These are phyloP conservation scores for Zangia roseola DNA, from an alignment of 768 basidiomycete genomes.

Conservation along the genomic window DNA sequence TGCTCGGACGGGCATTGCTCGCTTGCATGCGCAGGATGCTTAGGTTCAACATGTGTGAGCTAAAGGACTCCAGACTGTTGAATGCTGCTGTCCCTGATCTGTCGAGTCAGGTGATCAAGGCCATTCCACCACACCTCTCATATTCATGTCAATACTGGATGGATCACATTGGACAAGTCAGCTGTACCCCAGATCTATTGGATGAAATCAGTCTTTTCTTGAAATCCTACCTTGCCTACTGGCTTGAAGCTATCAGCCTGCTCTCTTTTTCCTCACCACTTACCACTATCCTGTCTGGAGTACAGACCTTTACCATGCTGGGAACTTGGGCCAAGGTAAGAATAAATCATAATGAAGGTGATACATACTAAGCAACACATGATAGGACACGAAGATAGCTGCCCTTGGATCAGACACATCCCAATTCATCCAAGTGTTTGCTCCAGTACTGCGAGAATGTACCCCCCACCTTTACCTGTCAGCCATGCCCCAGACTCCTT, in stretches of 20 bases:
- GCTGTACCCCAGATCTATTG: not conserved
- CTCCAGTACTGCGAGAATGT: not conserved
- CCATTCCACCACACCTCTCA: not conserved
- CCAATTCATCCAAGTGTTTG: not conserved
- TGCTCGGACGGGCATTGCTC: not conserved
- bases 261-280: not conserved
- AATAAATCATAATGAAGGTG: not conserved
- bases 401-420: not conserved
- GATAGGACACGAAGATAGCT: not conserved
- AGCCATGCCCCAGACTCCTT: not conserved
- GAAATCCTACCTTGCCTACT: not conserved
- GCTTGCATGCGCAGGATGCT: not conserved
- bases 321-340: not conserved
- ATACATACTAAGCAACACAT: not conserved
- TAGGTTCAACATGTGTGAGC: not conserved
- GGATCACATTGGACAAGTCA: not conserved
- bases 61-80: too few relatives aligned
- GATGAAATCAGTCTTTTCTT: not conserved
- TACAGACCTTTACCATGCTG: not conserved
- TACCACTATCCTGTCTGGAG: not conserved
- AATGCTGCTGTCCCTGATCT: not conserved
- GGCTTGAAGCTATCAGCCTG: constrained; percentile 1
- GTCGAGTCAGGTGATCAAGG: not conserved
- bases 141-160: not conserved
- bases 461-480: not conserved